Evolutionary conservation across 305 asterid species (phyloP).

Genomic region (Fraxinus latifolia): DNA sequence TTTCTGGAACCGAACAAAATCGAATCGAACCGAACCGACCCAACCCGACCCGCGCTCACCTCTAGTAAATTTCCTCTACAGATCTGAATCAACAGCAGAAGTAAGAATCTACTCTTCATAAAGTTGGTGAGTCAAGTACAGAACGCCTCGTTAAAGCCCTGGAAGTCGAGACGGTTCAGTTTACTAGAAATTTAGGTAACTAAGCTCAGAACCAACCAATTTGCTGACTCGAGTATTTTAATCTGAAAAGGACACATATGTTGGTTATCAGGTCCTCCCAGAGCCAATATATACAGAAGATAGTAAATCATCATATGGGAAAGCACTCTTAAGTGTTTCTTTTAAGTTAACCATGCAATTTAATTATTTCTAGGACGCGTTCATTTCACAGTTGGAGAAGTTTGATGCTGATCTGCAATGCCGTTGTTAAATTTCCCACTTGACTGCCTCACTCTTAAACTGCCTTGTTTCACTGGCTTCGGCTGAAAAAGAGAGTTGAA

Average conservation of each 20-base stretch:
- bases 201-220: background rate
- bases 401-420: slow-evolving; percentile 29
- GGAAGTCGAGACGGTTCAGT: slow-evolving; percentile 5
- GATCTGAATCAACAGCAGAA: background rate
- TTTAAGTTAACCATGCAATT: background rate
- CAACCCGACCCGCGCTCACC: too few species aligned
- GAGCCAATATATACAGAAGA: slow-evolving; percentile 28
- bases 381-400: slow-evolving; percentile 37
- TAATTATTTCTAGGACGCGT: background rate
- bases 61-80: slow-evolving; percentile 17
- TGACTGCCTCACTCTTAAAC: slow-evolving; percentile 39
- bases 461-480: slow-evolving; percentile 36
- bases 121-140: background rate
- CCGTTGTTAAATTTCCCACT: slow-evolving; percentile 39
- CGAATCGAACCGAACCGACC: too few species aligned
- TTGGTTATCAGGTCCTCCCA: background rate
- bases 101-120: background rate
- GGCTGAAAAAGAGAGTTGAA: slow-evolving; percentile 61
- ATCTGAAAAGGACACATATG: slow-evolving; percentile 4
- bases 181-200: background rate
- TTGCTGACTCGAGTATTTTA: background rate
- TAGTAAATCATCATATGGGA: background rate
- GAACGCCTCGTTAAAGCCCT: background rate
- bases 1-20: too few species aligned
- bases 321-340: background rate